Evolutionary conservation across 306 rosid genomes (phyloP).

Genomic region (Comarum palustre): DNA sequence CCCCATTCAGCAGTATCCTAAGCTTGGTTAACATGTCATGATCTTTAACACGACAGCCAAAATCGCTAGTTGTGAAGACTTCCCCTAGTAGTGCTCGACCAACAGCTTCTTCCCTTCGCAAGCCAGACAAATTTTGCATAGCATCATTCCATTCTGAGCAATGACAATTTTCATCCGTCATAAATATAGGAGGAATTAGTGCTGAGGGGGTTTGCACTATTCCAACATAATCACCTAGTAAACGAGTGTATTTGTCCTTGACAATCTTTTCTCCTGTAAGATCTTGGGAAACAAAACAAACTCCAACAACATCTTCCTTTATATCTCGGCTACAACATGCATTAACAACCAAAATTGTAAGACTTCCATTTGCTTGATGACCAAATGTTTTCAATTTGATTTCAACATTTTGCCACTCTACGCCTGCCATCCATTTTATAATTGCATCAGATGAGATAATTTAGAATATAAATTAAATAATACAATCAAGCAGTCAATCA

Average conservation of each 20-base stretch:
- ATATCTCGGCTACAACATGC: slow-evolving; percentile 44
- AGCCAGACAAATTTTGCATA: slow-evolving; percentile 42
- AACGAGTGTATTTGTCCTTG: slow-evolving; percentile 39
- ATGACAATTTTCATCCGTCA: slow-evolving; percentile 37
- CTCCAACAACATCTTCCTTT: slow-evolving; percentile 37
- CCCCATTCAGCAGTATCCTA: slow-evolving; percentile 31
- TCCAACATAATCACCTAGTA: slow-evolving; percentile 47
- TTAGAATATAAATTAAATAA: not conserved
- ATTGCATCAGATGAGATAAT: slow-evolving; percentile 4
- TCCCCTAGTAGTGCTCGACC: slow-evolving; percentile 41
- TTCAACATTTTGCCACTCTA: slow-evolving; percentile 38
- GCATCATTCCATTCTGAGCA: slow-evolving; percentile 48
- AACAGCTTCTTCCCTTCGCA: slow-evolving; percentile 38
- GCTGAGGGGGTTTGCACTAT: slow-evolving; percentile 42
- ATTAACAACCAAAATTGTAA: slow-evolving; percentile 38
- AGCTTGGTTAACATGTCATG: slow-evolving; percentile 39
- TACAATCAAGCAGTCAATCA: not conserved
- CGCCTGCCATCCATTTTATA: slow-evolving; percentile 30
- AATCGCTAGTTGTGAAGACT: slow-evolving; percentile 33
- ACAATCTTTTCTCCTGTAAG: slow-evolving; percentile 33
- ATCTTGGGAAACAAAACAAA: slow-evolving; percentile 41
- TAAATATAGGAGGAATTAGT: slow-evolving; percentile 45
- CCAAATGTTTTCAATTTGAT: slow-evolving; percentile 40
- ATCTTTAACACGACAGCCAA: slow-evolving; percentile 43
- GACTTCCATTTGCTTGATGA: slow-evolving; percentile 21